Conservation (phyloP, 176 grass and related monocot genomes). For the Oryza nivara region DNA sequence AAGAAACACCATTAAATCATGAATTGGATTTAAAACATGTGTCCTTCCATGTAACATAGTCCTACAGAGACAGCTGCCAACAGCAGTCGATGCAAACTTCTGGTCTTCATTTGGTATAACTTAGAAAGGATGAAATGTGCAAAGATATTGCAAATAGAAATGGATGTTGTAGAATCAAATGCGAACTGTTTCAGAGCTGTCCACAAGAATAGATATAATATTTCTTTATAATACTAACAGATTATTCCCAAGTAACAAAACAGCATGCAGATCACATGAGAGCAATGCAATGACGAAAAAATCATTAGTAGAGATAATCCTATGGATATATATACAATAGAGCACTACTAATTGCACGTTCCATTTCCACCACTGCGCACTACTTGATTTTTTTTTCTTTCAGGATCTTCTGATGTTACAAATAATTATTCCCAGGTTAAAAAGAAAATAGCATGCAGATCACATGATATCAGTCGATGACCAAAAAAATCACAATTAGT, state of each 20-base stretch:
- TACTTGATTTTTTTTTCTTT: slow-evolving; percentile 9
- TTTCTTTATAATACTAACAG: not conserved
- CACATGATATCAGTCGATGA: not conserved
- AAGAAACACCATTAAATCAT: not conserved
- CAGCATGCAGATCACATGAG: not conserved
- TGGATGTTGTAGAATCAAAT: not conserved
- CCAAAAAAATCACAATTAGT: not conserved
- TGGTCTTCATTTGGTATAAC: not conserved
- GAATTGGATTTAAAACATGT: not conserved
- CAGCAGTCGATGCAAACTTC: not conserved
- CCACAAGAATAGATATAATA: not conserved
- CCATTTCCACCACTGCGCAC: not conserved
- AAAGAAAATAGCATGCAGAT: not conserved
- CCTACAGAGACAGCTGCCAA: not conserved
- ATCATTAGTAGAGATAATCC: not conserved
- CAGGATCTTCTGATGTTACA: slow-evolving; percentile 57
- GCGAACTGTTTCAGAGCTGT: not conserved
- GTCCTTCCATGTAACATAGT: not conserved
- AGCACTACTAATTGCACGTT: slow-evolving; percentile 4
- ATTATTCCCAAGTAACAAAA: slow-evolving; percentile 12
- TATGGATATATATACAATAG: not conserved
- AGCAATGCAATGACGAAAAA: slow-evolving; percentile 1
- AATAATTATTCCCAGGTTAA: not conserved
- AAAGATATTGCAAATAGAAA: not conserved
- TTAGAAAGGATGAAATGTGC: not conserved